phyloP scores from a whole-genome alignment of 495 filamentous ascomycete species.

The Aspergillus steynii region DNA sequence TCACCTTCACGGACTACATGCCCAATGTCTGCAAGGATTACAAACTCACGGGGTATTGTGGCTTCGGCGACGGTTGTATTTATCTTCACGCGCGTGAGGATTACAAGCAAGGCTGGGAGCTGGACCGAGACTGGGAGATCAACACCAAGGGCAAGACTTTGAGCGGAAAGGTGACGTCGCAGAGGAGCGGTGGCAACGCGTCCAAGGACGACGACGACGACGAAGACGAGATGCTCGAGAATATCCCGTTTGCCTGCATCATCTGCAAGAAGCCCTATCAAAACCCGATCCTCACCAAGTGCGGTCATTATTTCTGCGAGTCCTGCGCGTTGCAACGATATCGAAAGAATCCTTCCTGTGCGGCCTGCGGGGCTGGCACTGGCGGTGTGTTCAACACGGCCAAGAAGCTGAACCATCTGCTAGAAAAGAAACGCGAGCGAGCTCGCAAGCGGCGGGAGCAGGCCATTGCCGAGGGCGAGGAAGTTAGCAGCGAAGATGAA shows the following conservation, averaged over 20 bases:
- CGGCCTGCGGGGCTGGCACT: slow-evolving; percentile 80
- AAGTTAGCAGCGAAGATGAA: slow-evolving; percentile 65
- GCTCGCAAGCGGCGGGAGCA: slow-evolving; percentile 66
- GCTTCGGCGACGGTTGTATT: slow-evolving; percentile 71
- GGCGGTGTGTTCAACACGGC: slow-evolving; percentile 88
- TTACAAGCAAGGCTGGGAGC: slow-evolving; percentile 92
- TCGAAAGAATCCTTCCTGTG: slow-evolving; percentile 77
- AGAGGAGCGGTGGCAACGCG: slow-evolving; percentile 45
- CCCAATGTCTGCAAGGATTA: slow-evolving; percentile 97
- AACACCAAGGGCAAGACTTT: slow-evolving; percentile 73
- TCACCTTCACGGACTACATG: slow-evolving; percentile 87
- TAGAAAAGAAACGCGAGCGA: slow-evolving; percentile 80
- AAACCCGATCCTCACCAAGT: slow-evolving; percentile 82
- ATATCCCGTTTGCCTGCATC: slow-evolving; percentile 93
- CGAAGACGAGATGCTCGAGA: slow-evolving; percentile 76
- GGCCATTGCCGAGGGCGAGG: slow-evolving; percentile 70
- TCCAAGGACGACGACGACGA: slow-evolving; percentile 57
- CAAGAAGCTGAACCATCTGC: slow-evolving; percentile 74
- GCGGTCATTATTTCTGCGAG: slow-evolving; percentile 96
- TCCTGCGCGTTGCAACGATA: slow-evolving; percentile 83
- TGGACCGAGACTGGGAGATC: slow-evolving; percentile 92
- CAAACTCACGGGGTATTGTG: slow-evolving; percentile 79
- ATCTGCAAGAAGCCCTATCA: slow-evolving; percentile 84
- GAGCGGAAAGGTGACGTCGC: slow-evolving; percentile 62
- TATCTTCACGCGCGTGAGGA: slow-evolving; percentile 77